Base-by-base conservation (phyloP, 1,284 basidiomycete genomes). In the Termitomyces sp. region DNA sequence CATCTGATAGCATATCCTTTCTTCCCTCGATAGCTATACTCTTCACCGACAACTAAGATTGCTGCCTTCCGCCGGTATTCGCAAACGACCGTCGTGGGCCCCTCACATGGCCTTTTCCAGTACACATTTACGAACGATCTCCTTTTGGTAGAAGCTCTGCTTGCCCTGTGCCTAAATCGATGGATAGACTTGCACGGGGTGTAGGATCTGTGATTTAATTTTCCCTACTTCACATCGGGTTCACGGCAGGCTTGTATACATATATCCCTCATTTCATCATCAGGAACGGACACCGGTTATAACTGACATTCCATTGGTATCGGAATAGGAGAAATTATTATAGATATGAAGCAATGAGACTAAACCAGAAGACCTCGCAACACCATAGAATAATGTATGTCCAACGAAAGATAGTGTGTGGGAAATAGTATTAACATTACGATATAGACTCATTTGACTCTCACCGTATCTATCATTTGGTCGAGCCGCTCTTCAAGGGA, bases 401-500 rank as follows among this genome's bases (percentile, higher is more conserved):
- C 50, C 48, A 28, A 50, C 13, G 49, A 58, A 56, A 55, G 52
- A 60, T 54, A 53, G 45, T 41, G 26, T 45, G 30, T 51, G 33
- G 26, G 19, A 54, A 60, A 62, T 60, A 60, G 50, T 58, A 55
- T 68, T 60, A 72, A 50, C 64, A 33, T 46, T 57, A 52, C 30
- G 13, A 42, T 56, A 68, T 65, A 53, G 33, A n/a, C 71, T 72
- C 65, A 86, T 75, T 48, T 46, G 54, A 69, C 66, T 55, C 72
- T 71, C 64, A 86, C 76, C 40, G 78, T 69, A 42, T 78, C 81
- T 56, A 91, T 73, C 83, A 89, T 84, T 56, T 81, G 81, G 56
- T 90, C 88, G 52, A 88, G 69, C 57, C 79, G 76, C 63, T 90
- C 88, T 66, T 90, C 88, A 9, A 88, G 77, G 18, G 83, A 84